Conservation (phyloP, 148 eudicot species). For the Rhododendron mucronatum region DNA sequence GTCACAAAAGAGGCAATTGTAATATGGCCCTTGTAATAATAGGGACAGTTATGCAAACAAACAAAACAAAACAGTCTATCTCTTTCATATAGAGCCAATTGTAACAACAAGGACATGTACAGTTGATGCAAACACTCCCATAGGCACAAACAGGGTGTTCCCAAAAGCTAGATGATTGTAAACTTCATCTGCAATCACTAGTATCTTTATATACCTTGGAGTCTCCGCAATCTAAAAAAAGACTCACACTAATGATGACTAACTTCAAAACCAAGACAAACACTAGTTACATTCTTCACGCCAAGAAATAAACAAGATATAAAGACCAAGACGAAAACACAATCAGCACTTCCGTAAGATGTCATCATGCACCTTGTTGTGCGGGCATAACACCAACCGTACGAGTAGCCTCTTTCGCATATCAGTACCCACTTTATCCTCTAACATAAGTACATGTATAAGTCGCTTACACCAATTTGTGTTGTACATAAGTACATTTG, state of each 20-base stretch:
- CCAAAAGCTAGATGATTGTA: conserved; percentile 56
- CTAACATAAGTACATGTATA: no score
- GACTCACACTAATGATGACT: neutral
- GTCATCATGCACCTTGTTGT: no score
- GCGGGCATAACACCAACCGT: no score
- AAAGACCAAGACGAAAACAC: no score
- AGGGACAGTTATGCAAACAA: no score
- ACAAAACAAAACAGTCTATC: conserved; percentile 44
- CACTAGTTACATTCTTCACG: neutral
- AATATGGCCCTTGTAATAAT: no score
- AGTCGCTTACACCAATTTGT: no score
- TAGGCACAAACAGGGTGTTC: conserved; percentile 60
- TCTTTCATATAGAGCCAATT: conserved; percentile 67
- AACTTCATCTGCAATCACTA: conserved; percentile 77
- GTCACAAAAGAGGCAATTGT: no score
- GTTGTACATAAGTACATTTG: no score
- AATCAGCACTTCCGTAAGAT: no score
- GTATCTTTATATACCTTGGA: conserved; percentile 41
- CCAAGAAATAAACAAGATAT: neutral
- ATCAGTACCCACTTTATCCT: no score
- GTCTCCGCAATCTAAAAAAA: conserved; percentile 56
- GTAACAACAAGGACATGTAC: conserved; percentile 46
- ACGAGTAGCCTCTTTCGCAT: no score
- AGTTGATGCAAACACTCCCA: conserved; percentile 60
- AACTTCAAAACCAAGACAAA: neutral